A percentile compares a stretch with the other conserved stretches of the same genome.
These are phyloP conservation scores for Peribolospora baueri DNA, from an alignment of 768 basidiomycete species.

Conservation along the genomic window DNA sequence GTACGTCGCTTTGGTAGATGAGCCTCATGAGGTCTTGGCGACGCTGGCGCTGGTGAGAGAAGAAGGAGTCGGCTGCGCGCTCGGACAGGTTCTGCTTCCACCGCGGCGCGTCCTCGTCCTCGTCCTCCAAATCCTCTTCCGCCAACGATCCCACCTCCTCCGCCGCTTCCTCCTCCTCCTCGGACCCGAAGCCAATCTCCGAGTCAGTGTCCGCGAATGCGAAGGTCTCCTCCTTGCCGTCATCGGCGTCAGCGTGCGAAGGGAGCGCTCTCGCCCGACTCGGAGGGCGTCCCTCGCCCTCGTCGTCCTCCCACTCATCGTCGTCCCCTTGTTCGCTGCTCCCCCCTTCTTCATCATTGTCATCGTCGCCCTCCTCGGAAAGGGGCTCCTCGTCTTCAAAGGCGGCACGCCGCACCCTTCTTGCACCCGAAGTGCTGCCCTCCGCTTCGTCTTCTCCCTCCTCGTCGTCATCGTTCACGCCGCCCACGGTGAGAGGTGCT, in stretches of 20 bases:
- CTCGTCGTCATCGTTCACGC: slow-evolving; percentile 21
- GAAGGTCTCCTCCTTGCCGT: background rate
- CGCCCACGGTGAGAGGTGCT: slow-evolving; percentile 30
- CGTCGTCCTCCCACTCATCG: slow-evolving; percentile 29
- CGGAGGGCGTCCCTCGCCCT: slow-evolving; percentile 13
- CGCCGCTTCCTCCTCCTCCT: slow-evolving; percentile 29
- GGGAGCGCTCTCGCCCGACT: slow-evolving; percentile 9
- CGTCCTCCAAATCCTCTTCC: slow-evolving; percentile 23
- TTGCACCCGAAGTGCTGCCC: slow-evolving; percentile 10
- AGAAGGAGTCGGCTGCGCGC: slow-evolving; percentile 27
- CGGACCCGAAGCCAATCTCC: slow-evolving; percentile 21
- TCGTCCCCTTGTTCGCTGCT: slow-evolving; percentile 21
- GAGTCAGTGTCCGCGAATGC: slow-evolving; percentile 17
- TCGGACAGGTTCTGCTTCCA: slow-evolving; percentile 50
- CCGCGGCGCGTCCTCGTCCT: slow-evolving; percentile 28
- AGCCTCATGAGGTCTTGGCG: slow-evolving; percentile 60
- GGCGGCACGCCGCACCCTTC: slow-evolving; percentile 14
- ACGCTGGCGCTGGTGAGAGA: slow-evolving; percentile 22
- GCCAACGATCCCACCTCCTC: slow-evolving; percentile 25
- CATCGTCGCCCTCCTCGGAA: slow-evolving; percentile 17
- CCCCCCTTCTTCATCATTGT: slow-evolving; percentile 15
- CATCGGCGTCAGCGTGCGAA: slow-evolving; percentile 4
- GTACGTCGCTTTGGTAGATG: slow-evolving; percentile 47
- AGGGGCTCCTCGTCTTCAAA: slow-evolving; percentile 7
- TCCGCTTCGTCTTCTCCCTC: slow-evolving; percentile 16